Evolutionary conservation across 108 stramenopile genomes (phyloP).

Genomic region (Asterionellopsis glacialis): DNA sequence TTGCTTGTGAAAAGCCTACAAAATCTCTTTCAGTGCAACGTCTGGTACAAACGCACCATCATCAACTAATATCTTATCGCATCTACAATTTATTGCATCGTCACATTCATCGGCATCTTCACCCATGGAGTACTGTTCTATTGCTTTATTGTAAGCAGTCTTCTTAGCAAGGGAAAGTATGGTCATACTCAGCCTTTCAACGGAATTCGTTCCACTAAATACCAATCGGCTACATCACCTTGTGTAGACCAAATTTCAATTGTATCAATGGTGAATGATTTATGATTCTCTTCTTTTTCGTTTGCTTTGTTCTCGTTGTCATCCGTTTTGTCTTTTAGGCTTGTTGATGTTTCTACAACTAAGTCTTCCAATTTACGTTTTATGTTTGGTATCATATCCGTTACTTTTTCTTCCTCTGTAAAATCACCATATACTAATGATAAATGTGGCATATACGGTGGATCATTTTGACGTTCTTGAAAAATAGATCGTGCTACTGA

Average conservation of each 20-base stretch:
- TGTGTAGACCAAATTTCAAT: constrained; percentile 25
- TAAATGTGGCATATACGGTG: constrained; percentile 20
- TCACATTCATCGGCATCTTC: too few species aligned
- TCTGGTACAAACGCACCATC: too few species aligned
- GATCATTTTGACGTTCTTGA: constrained; percentile 14
- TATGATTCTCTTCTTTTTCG: not conserved
- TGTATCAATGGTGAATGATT: constrained; percentile 7
- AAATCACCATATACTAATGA: constrained; percentile 22
- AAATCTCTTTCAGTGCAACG: too few species aligned
- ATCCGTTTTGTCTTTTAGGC: too few species aligned
- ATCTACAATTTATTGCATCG: too few species aligned
- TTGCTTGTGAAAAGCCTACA: too few species aligned
- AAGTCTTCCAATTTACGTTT: not conserved
- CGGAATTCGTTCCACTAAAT: constrained; percentile 13
- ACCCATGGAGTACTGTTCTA: too few species aligned
- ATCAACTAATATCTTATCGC: too few species aligned
- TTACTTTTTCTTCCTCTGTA: not conserved
- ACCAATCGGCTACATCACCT: constrained; percentile 21
- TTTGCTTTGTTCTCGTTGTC: too few species aligned
- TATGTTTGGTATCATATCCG: constrained; percentile 9
- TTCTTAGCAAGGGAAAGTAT: too few species aligned
- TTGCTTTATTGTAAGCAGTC: too few species aligned
- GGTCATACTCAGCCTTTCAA: not conserved
- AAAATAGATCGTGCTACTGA: constrained; percentile 10
- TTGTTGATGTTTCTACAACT: too few species aligned